A percentile compares a stretch with the other conserved stretches of the same genome.
phyloP scores from a whole-genome alignment of 805 yeast genomes.

The Suhomyces canberraensis region DNA sequence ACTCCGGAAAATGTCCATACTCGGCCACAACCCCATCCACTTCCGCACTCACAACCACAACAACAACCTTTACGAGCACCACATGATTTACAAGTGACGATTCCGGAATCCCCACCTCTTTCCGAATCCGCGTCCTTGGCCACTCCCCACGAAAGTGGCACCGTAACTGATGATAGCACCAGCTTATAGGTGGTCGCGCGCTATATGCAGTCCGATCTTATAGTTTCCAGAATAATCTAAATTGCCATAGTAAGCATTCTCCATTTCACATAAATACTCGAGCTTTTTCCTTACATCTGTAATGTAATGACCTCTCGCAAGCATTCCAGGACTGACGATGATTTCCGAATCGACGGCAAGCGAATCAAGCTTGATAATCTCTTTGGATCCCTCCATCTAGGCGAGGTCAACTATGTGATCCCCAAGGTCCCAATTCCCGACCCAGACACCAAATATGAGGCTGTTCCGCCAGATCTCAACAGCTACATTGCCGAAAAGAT shows the following conservation, averaged over 20 bases:
- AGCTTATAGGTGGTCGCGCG: neutral
- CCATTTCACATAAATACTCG: no score
- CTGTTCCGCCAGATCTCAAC: conserved; percentile 12
- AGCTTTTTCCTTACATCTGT: neutral
- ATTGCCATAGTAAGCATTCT: no score
- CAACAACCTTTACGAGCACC: no score
- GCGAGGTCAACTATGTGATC: conserved; percentile 13
- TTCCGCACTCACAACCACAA: no score
- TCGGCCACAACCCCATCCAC: no score
- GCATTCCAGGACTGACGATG: conserved; percentile 3
- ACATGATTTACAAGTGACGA: no score
- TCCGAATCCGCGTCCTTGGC: no score
- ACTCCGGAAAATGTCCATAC: no score
- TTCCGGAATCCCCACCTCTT: no score
- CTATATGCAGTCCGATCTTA: no score
- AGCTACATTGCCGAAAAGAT: conserved; percentile 22
- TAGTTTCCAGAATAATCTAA: neutral
- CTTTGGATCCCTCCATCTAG: conserved; percentile 22
- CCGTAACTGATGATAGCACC: neutral
- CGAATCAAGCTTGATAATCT: conserved; percentile 29
- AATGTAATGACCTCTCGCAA: conserved; percentile 6
- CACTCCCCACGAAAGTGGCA: no score
- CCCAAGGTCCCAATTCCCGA: conserved; percentile 6
- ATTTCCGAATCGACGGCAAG: conserved; percentile 15
- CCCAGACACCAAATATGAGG: neutral